phyloP scores from a whole-genome alignment of 306 rosid species.

The Chamaecrista fasciculata region DNA sequence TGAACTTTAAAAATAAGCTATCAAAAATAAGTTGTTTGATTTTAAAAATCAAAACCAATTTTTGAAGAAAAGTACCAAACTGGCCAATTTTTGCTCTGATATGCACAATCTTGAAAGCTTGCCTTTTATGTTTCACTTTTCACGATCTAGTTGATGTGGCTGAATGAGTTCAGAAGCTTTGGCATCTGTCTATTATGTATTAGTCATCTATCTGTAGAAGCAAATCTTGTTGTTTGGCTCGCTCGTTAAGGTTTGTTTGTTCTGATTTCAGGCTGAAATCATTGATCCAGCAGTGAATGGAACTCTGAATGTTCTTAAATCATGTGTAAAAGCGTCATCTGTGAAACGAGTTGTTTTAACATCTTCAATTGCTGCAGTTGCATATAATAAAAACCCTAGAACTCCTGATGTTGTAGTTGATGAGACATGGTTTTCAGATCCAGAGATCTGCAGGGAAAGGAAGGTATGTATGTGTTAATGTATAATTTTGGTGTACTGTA shows the following conservation, averaged over 20 bases:
- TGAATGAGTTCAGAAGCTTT: too few species aligned
- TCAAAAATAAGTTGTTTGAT: too few species aligned
- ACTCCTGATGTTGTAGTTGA: conserved; percentile 34
- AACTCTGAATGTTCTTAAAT: conserved; percentile 46
- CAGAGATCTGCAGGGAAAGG: conserved; percentile 28
- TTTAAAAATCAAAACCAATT: too few species aligned
- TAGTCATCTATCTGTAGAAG: too few species aligned
- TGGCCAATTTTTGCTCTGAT: too few species aligned
- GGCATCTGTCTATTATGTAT: neutral
- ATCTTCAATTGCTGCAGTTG: conserved; percentile 36
- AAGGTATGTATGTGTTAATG: conserved; percentile 17
- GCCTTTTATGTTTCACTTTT: too few species aligned
- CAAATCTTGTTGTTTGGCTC: too few species aligned
- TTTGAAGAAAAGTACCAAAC: too few species aligned
- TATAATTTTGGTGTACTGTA: too few species aligned
- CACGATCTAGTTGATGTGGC: too few species aligned
- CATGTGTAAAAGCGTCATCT: conserved; percentile 40
- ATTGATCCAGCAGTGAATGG: conserved; percentile 47
- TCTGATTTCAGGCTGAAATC: conserved; percentile 34
- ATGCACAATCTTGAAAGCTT: too few species aligned
- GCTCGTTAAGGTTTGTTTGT: neutral
- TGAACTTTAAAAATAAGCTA: too few species aligned
- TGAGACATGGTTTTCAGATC: conserved; percentile 47
- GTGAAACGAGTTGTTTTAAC: conserved; percentile 39
- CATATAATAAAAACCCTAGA: conserved; percentile 21